These are phyloP conservation scores for Yamadazyma membranifaciens DNA, from an alignment of 1,139 yeast species.

Conservation along the genomic window DNA sequence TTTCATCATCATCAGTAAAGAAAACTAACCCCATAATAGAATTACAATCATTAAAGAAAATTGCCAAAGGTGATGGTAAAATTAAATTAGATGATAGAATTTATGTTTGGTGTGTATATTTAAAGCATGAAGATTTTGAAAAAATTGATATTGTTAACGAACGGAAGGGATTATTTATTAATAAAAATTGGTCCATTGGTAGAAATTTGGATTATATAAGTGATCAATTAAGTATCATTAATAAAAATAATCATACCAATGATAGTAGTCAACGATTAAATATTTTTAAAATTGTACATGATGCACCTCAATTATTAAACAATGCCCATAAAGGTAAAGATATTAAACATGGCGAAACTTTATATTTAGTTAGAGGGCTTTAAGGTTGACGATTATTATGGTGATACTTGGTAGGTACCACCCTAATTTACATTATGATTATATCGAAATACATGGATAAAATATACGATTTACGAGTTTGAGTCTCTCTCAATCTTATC, in stretches of 20 bases:
- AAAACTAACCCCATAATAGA: conserved; percentile 23
- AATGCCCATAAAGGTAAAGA: conserved; percentile 39
- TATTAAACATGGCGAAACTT: conserved; percentile 27
- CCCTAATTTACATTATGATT: too few species aligned
- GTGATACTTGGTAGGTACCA: too few species aligned
- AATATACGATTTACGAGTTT: not conserved
- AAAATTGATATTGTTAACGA: conserved; percentile 28
- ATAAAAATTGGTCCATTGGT: conserved; percentile 74
- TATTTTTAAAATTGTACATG: conserved; percentile 36
- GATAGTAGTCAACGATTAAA: conserved; percentile 43
- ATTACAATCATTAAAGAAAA: conserved; percentile 37
- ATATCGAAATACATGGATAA: too few species aligned
- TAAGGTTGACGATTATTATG: too few species aligned
- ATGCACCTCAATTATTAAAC: conserved; percentile 23
- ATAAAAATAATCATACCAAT: conserved; percentile 53
- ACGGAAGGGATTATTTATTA: conserved; percentile 48
- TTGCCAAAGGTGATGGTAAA: conserved; percentile 68
- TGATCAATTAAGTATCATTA: conserved; percentile 49
- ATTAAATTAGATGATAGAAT: conserved; percentile 56
- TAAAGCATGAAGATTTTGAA: conserved; percentile 35
- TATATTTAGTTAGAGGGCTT: conserved; percentile 44
- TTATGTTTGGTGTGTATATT: conserved; percentile 57
- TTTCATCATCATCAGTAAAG: not conserved
- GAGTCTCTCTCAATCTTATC: not conserved
- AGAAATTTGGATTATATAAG: conserved; percentile 71